Percentiles rank a stretch among this genome's conserved stretches.
phyloP scores from a whole-genome alignment of 805 yeast genomes.

The Kodamaea hsintzibuensis region DNA sequence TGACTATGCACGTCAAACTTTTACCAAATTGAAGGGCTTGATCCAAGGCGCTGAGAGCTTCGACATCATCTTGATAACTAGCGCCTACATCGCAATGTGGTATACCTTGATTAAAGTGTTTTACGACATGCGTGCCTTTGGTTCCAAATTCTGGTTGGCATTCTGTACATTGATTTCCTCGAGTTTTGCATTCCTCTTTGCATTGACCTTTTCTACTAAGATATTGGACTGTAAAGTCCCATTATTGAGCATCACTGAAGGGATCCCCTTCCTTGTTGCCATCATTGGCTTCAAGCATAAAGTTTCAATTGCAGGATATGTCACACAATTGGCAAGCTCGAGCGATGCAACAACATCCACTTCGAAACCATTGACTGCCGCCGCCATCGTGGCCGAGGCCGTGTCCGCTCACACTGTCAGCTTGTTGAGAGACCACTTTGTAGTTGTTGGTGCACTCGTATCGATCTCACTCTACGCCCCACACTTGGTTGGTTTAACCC shows the following conservation, averaged over 20 bases:
- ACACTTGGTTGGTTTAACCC: conserved; percentile 70
- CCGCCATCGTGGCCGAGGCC: conserved; percentile 42
- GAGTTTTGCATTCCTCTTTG: conserved; percentile 79
- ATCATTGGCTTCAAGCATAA: conserved; percentile 91
- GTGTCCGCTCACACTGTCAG: conserved; percentile 46
- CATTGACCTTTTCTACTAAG: conserved; percentile 60
- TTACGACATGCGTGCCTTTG: conserved; percentile 70
- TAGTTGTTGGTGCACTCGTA: conserved; percentile 69
- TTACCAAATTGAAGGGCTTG: conserved; percentile 43
- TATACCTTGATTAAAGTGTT: conserved; percentile 76
- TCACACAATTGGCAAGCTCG: conserved; percentile 37
- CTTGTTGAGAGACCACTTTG: conserved; percentile 71
- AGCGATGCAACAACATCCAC: conserved; percentile 15
- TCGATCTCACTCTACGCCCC: conserved; percentile 66
- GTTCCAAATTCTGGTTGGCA: conserved; percentile 87
- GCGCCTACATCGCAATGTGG: conserved; percentile 87
- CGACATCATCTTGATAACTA: conserved; percentile 74
- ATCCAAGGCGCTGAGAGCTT: conserved; percentile 78
- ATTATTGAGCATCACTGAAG: conserved; percentile 77
- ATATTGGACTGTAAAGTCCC: conserved; percentile 63
- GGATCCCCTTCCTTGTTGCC: conserved; percentile 90
- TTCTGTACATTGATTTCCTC: conserved; percentile 77
- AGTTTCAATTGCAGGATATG: conserved; percentile 64
- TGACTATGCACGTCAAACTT: conserved; percentile 47
- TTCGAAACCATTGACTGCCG: conserved; percentile 20